Conservation (phyloP, 768 basidiomycete genomes). For the Mycena alexandri region DNA sequence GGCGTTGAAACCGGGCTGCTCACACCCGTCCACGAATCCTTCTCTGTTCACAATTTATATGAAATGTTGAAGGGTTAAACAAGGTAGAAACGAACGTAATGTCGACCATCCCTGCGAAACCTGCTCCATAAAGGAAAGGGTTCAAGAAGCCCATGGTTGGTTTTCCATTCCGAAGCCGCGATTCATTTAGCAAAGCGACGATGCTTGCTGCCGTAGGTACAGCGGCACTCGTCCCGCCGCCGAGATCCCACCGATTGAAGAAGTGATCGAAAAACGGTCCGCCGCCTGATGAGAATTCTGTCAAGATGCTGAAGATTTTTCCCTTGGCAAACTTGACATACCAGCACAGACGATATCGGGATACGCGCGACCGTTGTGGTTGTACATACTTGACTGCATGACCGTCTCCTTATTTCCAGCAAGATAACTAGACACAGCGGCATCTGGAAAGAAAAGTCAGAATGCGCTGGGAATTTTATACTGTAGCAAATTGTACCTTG, state of each 20-base stretch:
- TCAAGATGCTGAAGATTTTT: no score
- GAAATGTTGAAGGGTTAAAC: slow-evolving; percentile 51
- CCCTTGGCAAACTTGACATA: slow-evolving; percentile 2
- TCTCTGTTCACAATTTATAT: slow-evolving; percentile 39
- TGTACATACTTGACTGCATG: slow-evolving; percentile 42
- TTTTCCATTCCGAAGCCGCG: slow-evolving; percentile 49
- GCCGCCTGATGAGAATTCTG: slow-evolving; percentile 9
- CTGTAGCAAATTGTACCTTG: slow-evolving; percentile 42
- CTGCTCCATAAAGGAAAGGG: slow-evolving; percentile 52
- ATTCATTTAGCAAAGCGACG: slow-evolving; percentile 56
- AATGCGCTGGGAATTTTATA: neutral
- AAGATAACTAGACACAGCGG: slow-evolving; percentile 40
- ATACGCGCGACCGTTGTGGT: slow-evolving; percentile 52
- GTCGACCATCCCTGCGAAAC: slow-evolving; percentile 46
- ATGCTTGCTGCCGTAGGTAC: slow-evolving; percentile 54
- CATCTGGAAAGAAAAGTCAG: slow-evolving; percentile 7
- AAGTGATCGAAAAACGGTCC: slow-evolving; percentile 51
- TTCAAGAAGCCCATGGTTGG: slow-evolving; percentile 53
- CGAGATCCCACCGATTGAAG: slow-evolving; percentile 41
- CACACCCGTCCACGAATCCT: slow-evolving; percentile 51
- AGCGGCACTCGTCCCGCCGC: slow-evolving; percentile 55
- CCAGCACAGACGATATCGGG: slow-evolving; percentile 51
- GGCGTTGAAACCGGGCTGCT: slow-evolving; percentile 41
- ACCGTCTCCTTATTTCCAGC: slow-evolving; percentile 41
- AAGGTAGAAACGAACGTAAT: slow-evolving; percentile 56